These are phyloP conservation scores for Monosiga brevicollis DNA, from an alignment of 78 protist genomes.

Conservation along the genomic window DNA sequence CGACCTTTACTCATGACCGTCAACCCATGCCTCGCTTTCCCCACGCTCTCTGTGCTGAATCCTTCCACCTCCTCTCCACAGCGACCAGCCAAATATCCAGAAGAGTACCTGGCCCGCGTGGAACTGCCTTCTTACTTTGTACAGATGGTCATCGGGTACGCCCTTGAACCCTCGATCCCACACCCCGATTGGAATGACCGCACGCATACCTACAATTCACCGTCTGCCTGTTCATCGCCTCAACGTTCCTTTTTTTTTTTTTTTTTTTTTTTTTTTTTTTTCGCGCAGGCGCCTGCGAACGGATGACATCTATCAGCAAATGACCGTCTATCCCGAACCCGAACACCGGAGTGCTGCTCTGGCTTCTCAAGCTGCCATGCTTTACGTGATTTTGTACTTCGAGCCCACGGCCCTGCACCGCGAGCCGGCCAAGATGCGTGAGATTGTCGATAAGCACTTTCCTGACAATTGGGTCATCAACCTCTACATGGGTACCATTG, in stretches of 20 bases:
- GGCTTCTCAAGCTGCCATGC: slow-evolving; percentile 84
- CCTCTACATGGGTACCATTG: slow-evolving; percentile 85
- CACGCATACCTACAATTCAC: too few species aligned
- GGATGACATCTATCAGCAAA: slow-evolving; percentile 86
- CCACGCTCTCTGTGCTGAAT: too few species aligned
- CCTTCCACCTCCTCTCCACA: slow-evolving; percentile 9
- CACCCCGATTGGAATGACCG: too few species aligned
- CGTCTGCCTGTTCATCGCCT: too few species aligned
- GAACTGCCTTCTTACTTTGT: slow-evolving; percentile 36
- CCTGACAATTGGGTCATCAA: slow-evolving; percentile 93
- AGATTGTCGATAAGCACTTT: slow-evolving; percentile 92
- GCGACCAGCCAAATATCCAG: slow-evolving; percentile 81
- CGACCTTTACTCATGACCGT: too few species aligned
- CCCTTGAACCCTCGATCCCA: too few species aligned
- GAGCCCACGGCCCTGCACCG: slow-evolving; percentile 71
- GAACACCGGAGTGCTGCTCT: slow-evolving; percentile 94
- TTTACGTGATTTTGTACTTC: slow-evolving; percentile 87
- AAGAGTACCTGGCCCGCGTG: slow-evolving; percentile 59
- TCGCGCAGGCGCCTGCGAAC: slow-evolving; percentile 78
- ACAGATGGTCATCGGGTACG: slow-evolving; percentile 76
- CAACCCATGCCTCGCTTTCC: too few species aligned
- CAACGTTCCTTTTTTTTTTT: too few species aligned
- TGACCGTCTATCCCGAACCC: slow-evolving; percentile 74
- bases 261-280: too few species aligned
- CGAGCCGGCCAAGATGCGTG: slow-evolving; percentile 86